A percentile compares a stretch with the other conserved stretches of the same genome.
Conservation (phyloP, 805 yeast species). For the Saccharomycodes ludwigii region DNA sequence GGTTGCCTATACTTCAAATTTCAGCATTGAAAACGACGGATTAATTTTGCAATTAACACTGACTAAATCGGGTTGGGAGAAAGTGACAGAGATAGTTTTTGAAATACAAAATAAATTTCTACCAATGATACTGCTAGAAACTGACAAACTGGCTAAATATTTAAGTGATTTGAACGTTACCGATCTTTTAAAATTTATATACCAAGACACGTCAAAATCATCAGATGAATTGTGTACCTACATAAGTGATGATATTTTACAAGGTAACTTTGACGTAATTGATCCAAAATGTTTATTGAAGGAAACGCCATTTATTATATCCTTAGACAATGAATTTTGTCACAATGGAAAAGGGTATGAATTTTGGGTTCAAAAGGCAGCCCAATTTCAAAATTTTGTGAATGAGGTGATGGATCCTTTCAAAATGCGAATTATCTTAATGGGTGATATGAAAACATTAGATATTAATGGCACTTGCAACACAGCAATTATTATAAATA, state of each 20-base stretch:
- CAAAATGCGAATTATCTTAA: constrained; percentile 25
- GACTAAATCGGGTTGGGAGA: constrained; percentile 33
- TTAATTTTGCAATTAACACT: constrained; percentile 39
- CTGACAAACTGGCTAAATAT: constrained; percentile 24
- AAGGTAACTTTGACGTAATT: constrained; percentile 22
- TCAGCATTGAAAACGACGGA: constrained; percentile 26
- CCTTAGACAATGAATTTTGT: constrained; percentile 17
- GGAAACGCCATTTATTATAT: constrained; percentile 25
- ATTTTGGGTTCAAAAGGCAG: constrained; percentile 35
- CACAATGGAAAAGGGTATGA: constrained; percentile 22
- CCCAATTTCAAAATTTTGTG: constrained; percentile 24
- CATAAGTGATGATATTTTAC: constrained; percentile 27
- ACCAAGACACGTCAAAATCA: constrained; percentile 25
- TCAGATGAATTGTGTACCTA: constrained; percentile 38
- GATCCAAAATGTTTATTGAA: constrained; percentile 31
- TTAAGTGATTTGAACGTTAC: constrained; percentile 37
- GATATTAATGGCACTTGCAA: not conserved
- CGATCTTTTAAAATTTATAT: constrained; percentile 33
- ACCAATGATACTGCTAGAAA: constrained; percentile 9
- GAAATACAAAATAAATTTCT: constrained; percentile 20
- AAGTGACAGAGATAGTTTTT: constrained; percentile 24
- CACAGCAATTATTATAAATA: not conserved
- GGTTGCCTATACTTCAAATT: constrained; percentile 29
- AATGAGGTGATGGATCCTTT: constrained; percentile 14
- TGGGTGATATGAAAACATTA: constrained; percentile 18